Evolutionary conservation across 192 early-diverging fungal genomes (phyloP), one percentile per base, ranked within the genome.

Genomic region (Podila horticola): DNA sequence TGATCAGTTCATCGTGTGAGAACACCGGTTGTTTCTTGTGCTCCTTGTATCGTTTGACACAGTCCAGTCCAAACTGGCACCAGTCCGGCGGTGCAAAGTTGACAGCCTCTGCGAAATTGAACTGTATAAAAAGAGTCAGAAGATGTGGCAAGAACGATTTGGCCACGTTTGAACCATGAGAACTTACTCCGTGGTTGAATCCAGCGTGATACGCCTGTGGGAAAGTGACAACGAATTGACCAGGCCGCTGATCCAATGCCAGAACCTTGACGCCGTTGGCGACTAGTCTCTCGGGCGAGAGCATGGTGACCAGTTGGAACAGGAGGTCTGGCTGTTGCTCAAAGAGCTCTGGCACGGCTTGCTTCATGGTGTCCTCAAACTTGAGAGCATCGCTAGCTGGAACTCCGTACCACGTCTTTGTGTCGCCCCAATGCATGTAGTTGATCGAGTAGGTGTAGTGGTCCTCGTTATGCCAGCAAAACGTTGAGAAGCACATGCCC

Each of bases 391-490:
- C 88, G 10, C 87, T 82, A 0, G 92, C 93, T 2, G 97, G 97
- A 19, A 99, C 91, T 10, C 95, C 95, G 79, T 99, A 99, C 97
- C 97, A 99, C 0, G 97, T 98, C 82, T 98, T 99, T 41, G 97
- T 96, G 65, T 96, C 97, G 13, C 97, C 97, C 90, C 90, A 93
- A 74, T 98, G 97, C 86, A 92, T 92, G 84, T 99, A 99, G 85
- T 99, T 99, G 87, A 97, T 91, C n/a, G 95, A 96, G 81, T 97
- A 98, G 11, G 95, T 97, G 79, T 93, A 97, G 84, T 98, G 97
- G 82, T 98, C 97, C 83, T 99, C 97, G 58, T 94, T 94, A 67
- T 97, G 97, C 97, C 97, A 99, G 79, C 97, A 98, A 79, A 98
- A 99, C 11, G 97, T 94, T 31, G 93, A 93, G 72, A 98, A 98